A percentile compares a stretch with the other conserved stretches of the same genome.
phyloP scores from a whole-genome alignment of 495 filamentous ascomycete species.

The Daldinia bambusicola region DNA sequence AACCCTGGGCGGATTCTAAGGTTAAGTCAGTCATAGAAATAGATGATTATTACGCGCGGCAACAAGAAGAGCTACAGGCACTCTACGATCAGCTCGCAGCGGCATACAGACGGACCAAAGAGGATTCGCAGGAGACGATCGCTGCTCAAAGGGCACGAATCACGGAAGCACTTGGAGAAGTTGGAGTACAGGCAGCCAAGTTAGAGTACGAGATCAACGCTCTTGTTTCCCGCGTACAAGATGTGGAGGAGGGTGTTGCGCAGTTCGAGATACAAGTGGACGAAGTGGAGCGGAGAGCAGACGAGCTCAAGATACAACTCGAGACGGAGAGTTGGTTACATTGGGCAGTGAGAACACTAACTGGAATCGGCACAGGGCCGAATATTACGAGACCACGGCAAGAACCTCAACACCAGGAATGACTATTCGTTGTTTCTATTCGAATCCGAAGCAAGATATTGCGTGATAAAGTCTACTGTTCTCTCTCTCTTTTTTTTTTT shows the following conservation, averaged over 20 bases:
- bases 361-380: conserved; percentile 68
- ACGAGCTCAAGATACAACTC: conserved; percentile 72
- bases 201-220: conserved; percentile 93
- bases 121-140: conserved; percentile 72
- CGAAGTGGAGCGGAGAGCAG: conserved; percentile 78
- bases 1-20: conserved; percentile 74
- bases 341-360: conserved; percentile 67
- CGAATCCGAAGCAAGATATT: neutral
- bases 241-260: conserved; percentile 83
- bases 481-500: neutral
- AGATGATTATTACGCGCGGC: conserved; percentile 66
- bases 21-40: conserved; percentile 70
- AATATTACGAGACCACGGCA: conserved; percentile 56
- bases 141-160: conserved; percentile 72
- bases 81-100: conserved; percentile 74
- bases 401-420: conserved; percentile 3
- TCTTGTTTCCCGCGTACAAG: conserved; percentile 81
- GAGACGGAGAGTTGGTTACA: conserved; percentile 71
- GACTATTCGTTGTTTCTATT: neutral
- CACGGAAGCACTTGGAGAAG: conserved; percentile 78
- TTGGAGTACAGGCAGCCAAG: conserved; percentile 85
- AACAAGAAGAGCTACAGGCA: conserved; percentile 72
- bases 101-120: conserved; percentile 70
- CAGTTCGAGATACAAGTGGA: conserved; percentile 86
- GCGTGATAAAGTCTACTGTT: conserved; percentile 7